These are phyloP conservation scores for Furcasterigmium furcatum DNA, from an alignment of 2,329 filamentous ascomycete genomes.

Conservation along the genomic window DNA sequence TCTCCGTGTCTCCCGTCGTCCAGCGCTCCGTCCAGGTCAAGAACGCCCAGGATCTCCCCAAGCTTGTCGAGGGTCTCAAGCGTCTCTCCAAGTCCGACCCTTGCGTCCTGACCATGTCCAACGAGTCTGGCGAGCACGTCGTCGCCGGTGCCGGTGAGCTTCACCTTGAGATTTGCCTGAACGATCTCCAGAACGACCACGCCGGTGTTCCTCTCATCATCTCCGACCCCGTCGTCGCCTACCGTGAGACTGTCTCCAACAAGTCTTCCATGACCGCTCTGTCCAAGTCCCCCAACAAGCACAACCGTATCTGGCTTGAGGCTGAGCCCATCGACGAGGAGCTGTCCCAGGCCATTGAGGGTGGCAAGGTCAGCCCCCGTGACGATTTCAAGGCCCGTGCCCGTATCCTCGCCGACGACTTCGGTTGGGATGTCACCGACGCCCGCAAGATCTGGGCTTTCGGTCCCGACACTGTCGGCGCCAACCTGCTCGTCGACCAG, in stretches of 20 bases:
- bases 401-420: constrained; percentile 92
- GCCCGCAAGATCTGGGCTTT: constrained; percentile 99
- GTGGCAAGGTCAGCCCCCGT: constrained; percentile 87
- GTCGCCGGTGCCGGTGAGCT: constrained; percentile 99
- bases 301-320: constrained; percentile 99
- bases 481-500: constrained; percentile 99
- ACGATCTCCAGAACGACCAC: constrained; percentile 99
- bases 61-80: constrained; percentile 99
- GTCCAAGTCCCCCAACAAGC: constrained; percentile 99
- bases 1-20: constrained; percentile 99
- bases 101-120: constrained; percentile 89
- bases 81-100: constrained; percentile 99
- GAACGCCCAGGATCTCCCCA: constrained; percentile 99
- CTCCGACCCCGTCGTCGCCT: constrained; percentile 96
- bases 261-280: constrained; percentile 93
- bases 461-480: constrained; percentile 93
- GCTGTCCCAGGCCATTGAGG: constrained; percentile 84
- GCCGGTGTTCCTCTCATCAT: constrained; percentile 96
- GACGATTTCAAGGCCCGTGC: constrained; percentile 99
- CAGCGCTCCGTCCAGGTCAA: constrained; percentile 99
- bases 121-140: constrained; percentile 94
- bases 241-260: constrained; percentile 89
- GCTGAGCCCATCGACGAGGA: constrained; percentile 92
- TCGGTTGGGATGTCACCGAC: constrained; percentile 99
- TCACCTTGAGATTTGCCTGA: constrained; percentile 99